A percentile compares a stretch with the other conserved stretches of the same genome.
phyloP scores from a whole-genome alignment of 768 basidiomycete species.

The Mycena venus region DNA sequence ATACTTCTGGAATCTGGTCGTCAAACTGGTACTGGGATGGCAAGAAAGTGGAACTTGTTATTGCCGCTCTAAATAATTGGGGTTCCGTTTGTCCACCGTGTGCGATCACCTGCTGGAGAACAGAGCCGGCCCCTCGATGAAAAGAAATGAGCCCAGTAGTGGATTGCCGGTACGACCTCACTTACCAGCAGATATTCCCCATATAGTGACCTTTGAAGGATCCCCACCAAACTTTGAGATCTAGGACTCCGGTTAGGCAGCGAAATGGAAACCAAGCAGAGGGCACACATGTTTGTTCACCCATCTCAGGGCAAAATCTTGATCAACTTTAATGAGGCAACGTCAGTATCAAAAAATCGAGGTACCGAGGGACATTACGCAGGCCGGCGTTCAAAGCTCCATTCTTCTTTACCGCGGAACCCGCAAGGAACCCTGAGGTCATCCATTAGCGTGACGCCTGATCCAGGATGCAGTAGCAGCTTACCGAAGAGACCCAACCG shows the following conservation, averaged over 20 bases:
- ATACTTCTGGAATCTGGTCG: not conserved
- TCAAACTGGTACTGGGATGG: not conserved
- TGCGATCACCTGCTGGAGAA: not conserved
- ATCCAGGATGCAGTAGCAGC: not conserved
- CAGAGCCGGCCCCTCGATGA: not conserved
- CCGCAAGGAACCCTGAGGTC: not conserved
- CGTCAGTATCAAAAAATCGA: not conserved
- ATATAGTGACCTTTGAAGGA: not conserved
- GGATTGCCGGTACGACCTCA: not conserved
- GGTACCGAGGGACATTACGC: not conserved
- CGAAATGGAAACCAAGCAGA: not conserved
- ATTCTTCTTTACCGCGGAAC: not conserved
- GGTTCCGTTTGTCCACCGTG: not conserved
- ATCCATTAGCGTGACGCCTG: not conserved
- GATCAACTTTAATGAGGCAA: not conserved
- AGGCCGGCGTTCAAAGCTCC: not conserved
- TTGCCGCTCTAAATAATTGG: too few species aligned
- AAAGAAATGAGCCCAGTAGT: not conserved
- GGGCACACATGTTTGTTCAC: not conserved
- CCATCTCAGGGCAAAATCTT: too few species aligned
- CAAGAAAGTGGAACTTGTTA: not conserved
- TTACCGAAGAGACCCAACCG: not conserved
- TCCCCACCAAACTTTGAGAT: not conserved
- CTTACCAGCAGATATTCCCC: not conserved
- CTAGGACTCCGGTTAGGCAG: not conserved